Evolutionary conservation across 1,139 yeast genomes (phyloP).

Genomic region (Candida frijolesensis): DNA sequence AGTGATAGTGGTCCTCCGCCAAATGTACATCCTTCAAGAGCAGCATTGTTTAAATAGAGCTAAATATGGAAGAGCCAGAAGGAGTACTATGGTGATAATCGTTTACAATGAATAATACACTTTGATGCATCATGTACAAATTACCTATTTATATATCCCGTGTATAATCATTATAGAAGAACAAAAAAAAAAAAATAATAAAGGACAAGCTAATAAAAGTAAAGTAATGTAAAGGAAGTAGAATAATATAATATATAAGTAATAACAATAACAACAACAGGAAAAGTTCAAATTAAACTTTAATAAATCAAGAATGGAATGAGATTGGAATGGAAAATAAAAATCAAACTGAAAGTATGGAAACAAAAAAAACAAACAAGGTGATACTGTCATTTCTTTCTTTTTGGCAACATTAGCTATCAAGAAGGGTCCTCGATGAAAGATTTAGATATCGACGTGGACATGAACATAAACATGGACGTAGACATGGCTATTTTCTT

Average conservation of each 20-base stretch:
- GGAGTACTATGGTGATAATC: too few relatives aligned
- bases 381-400: too few relatives aligned
- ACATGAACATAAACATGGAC: too few relatives aligned
- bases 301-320: background rate
- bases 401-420: too few relatives aligned
- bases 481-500: too few relatives aligned
- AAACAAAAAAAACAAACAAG: slow-evolving; percentile 7
- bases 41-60: slow-evolving; percentile 37
- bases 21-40: slow-evolving; percentile 64
- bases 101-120: background rate
- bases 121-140: too few relatives aligned
- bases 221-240: background rate
- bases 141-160: background rate
- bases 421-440: too few relatives aligned
- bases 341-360: background rate
- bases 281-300: too few relatives aligned
- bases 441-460: too few relatives aligned
- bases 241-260: background rate
- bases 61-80: too few relatives aligned
- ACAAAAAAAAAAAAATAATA: background rate
- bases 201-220: background rate
- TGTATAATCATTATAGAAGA: background rate
- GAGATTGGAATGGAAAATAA: background rate
- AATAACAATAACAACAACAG: too few relatives aligned
- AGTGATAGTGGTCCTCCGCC: slow-evolving; percentile 24